Evolutionary conservation across 768 basidiomycete species (phyloP).

Genomic region (Coprinopsis sp.): DNA sequence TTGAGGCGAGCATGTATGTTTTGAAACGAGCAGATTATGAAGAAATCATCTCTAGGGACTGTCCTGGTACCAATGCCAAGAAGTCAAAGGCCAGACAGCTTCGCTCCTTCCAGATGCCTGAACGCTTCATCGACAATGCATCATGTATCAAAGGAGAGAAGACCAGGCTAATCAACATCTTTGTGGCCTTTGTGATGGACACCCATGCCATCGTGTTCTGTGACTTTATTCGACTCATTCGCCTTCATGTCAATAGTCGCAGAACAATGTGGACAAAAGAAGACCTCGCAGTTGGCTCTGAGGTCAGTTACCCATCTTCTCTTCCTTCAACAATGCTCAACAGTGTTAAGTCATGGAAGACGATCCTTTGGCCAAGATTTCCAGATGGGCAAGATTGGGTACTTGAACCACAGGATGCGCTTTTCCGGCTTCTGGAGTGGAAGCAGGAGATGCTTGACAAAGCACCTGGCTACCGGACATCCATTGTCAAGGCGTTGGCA

Average conservation of each 20-base stretch:
- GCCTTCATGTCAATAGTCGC: background rate
- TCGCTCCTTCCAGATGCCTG: background rate
- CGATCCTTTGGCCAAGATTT: background rate
- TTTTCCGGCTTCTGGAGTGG: background rate
- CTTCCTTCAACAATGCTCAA: no score
- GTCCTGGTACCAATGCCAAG: background rate
- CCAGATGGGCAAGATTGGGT: slow-evolving; percentile 1
- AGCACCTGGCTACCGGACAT: background rate
- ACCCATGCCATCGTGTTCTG: background rate
- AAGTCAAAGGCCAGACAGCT: background rate
- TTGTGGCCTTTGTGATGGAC: background rate
- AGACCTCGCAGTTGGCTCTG: background rate
- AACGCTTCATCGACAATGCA: background rate
- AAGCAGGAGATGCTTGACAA: background rate
- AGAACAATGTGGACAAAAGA: background rate
- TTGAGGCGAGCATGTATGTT: background rate
- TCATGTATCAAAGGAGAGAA: background rate
- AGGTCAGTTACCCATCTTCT: no score
- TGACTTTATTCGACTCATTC: slow-evolving; percentile 5
- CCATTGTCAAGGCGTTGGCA: background rate
- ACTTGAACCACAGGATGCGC: background rate
- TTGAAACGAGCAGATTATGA: background rate
- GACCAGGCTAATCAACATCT: slow-evolving; percentile 1
- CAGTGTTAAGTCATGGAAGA: background rate
- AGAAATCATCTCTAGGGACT: background rate